Conservation (phyloP, 106 monocot genomes). For the Acorus gramineus region DNA sequence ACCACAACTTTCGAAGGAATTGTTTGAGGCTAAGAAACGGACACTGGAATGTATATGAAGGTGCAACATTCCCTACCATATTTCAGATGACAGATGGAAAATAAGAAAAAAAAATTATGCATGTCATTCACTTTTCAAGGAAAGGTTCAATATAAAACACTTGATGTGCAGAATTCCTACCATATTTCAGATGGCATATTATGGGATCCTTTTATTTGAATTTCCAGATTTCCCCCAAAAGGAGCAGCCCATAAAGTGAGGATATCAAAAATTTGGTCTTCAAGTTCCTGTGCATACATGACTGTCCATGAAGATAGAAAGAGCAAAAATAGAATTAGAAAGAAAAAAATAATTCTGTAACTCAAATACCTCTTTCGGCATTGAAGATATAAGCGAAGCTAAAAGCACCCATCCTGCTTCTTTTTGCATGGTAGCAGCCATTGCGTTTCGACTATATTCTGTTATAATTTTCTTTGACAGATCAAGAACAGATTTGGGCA, state of each 20-base stretch:
- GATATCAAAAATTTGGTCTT: conserved; percentile 94
- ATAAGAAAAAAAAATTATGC: too few relatives aligned
- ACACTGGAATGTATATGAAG: too few relatives aligned
- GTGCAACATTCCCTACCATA: too few relatives aligned
- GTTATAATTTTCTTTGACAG: conserved; percentile 87
- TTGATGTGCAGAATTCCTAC: conserved; percentile 18
- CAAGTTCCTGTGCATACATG: conserved; percentile 58
- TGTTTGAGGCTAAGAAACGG: too few relatives aligned
- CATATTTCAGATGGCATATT: conserved; percentile 61
- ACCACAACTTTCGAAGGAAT: too few relatives aligned
- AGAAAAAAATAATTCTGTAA: background rate
- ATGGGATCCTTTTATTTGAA: conserved; percentile 32
- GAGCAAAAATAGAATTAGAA: background rate
- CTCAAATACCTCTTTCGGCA: conserved; percentile 79
- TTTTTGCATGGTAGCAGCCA: conserved; percentile 62
- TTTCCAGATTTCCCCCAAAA: conserved; percentile 56
- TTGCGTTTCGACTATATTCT: conserved; percentile 61
- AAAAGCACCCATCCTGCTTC: conserved; percentile 93
- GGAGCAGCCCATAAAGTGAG: conserved; percentile 79
- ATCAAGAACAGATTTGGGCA: conserved; percentile 81
- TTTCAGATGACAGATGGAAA: too few relatives aligned
- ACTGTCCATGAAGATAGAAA: background rate
- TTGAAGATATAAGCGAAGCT: conserved; percentile 70
- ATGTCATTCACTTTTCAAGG: too few relatives aligned
- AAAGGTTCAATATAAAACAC: too few relatives aligned